phyloP scores from a whole-genome alignment of 495 filamentous ascomycete species.

The Tuber melanosporum region DNA sequence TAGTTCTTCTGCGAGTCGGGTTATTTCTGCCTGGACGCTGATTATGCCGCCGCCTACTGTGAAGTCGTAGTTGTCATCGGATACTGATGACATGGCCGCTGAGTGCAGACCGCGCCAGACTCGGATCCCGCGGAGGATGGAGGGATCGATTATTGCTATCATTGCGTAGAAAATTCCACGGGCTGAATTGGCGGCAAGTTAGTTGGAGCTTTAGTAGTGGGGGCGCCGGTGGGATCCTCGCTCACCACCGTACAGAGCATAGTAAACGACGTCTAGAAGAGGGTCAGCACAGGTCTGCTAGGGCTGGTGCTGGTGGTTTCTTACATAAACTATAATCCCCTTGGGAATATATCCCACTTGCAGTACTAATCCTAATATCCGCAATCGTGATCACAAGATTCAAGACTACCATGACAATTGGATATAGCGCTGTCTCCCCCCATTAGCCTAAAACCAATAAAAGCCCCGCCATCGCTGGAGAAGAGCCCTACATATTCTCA shows the following conservation, averaged over 20 bases:
- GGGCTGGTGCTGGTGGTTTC: not conserved
- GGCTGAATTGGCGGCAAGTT: not conserved
- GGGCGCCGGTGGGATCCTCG: not conserved
- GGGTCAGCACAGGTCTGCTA: not conserved
- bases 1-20: constrained; percentile 27
- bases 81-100: not conserved
- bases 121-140: constrained; percentile 16
- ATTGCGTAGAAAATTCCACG: constrained; percentile 29
- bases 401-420: constrained; percentile 24
- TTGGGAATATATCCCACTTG: constrained; percentile 20
- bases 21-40: constrained; percentile 26
- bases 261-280: constrained; percentile 20
- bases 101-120: constrained; percentile 20
- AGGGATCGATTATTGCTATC: constrained; percentile 22
- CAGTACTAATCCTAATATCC: constrained; percentile 21
- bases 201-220: not conserved
- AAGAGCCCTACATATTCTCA: constrained; percentile 21
- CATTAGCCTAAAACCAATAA: constrained; percentile 3
- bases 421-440: constrained; percentile 17
- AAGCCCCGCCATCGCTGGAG: not conserved
- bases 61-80: constrained; percentile 8
- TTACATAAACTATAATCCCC: constrained; percentile 25
- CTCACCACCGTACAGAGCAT: constrained; percentile 23
- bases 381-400: constrained; percentile 25
- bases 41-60: constrained; percentile 28